phyloP scores from a whole-genome alignment of 306 rosid species.

The Vigna nakashimae region DNA sequence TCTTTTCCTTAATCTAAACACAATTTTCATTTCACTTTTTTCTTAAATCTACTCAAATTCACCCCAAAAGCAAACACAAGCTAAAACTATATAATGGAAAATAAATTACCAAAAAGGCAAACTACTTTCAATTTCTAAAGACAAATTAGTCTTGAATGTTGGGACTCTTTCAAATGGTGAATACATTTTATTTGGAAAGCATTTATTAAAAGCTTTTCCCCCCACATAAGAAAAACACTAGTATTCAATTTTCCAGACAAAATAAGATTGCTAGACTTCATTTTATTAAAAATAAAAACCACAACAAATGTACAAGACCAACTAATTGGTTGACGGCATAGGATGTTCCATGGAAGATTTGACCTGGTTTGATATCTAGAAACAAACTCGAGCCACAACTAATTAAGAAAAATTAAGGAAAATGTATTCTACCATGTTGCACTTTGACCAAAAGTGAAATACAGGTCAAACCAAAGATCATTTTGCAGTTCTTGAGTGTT shows the following conservation, averaged over 20 bases:
- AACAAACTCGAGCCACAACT: conserved; percentile 41
- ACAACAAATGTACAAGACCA: conserved; percentile 5
- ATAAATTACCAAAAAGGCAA: neutral
- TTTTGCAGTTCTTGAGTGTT: conserved; percentile 79
- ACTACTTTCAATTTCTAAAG: neutral
- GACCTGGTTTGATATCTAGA: conserved; percentile 30
- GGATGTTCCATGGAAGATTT: conserved; percentile 35
- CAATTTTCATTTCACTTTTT: too few species aligned
- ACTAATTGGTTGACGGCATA: conserved; percentile 16
- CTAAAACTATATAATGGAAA: neutral
- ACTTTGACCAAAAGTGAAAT: conserved; percentile 33
- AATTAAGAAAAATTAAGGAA: conserved; percentile 26
- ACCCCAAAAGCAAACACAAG: too few species aligned
- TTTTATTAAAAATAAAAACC: conserved; percentile 12
- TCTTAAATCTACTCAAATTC: too few species aligned
- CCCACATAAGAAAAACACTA: neutral
- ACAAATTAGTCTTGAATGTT: neutral
- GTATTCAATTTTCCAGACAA: conserved; percentile 18
- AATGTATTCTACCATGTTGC: conserved; percentile 35
- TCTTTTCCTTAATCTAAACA: too few species aligned
- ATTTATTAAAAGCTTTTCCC: neutral
- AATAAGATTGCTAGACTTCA: conserved; percentile 16
- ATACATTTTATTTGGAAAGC: neutral
- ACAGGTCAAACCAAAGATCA: conserved; percentile 47
- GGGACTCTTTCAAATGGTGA: conserved; percentile 5